A percentile compares a stretch with the other conserved stretches of the same genome.
Evolutionary conservation across 768 basidiomycete species (phyloP).

Genomic region (Rickenella mellea): DNA sequence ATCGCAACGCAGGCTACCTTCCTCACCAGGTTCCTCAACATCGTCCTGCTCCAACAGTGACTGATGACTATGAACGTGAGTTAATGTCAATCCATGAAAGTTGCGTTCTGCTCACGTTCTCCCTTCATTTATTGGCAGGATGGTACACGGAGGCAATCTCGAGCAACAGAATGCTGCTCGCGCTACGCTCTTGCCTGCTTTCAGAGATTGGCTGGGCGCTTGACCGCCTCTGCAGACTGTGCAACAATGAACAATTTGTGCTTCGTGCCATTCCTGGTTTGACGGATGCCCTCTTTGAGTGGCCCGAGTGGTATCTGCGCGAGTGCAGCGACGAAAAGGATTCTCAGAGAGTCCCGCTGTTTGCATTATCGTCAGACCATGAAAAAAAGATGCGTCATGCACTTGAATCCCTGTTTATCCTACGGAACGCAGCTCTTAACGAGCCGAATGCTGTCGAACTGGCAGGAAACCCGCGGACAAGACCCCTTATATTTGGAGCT

Average conservation of each 20-base stretch:
- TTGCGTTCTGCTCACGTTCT: constrained; percentile 2
- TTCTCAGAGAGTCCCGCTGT: too few species aligned
- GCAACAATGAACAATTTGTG: constrained; percentile 67
- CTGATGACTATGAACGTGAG: constrained; percentile 3
- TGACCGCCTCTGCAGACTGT: constrained; percentile 74
- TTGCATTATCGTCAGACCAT: constrained; percentile 42
- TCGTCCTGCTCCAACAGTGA: too few species aligned
- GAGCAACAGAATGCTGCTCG: constrained; percentile 85
- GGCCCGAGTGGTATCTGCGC: constrained; percentile 76
- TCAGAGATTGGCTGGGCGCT: constrained; percentile 86
- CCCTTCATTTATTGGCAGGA: constrained; percentile 30
- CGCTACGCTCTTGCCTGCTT: constrained; percentile 74
- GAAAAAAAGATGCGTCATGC: constrained; percentile 61
- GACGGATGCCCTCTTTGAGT: constrained; percentile 76
- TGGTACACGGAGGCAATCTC: constrained; percentile 80
- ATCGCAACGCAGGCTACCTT: too few species aligned
- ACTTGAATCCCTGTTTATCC: constrained; percentile 74
- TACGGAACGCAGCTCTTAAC: constrained; percentile 65
- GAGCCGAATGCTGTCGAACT: constrained; percentile 60
- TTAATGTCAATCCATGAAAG: background rate
- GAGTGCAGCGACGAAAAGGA: constrained; percentile 20
- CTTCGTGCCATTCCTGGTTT: constrained; percentile 68
- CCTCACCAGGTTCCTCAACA: too few species aligned
- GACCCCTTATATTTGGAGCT: constrained; percentile 55
- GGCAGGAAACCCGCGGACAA: constrained; percentile 46